Base-by-base conservation (phyloP, 495 filamentous ascomycete species). In the Trypethelium eluteriae region DNA sequence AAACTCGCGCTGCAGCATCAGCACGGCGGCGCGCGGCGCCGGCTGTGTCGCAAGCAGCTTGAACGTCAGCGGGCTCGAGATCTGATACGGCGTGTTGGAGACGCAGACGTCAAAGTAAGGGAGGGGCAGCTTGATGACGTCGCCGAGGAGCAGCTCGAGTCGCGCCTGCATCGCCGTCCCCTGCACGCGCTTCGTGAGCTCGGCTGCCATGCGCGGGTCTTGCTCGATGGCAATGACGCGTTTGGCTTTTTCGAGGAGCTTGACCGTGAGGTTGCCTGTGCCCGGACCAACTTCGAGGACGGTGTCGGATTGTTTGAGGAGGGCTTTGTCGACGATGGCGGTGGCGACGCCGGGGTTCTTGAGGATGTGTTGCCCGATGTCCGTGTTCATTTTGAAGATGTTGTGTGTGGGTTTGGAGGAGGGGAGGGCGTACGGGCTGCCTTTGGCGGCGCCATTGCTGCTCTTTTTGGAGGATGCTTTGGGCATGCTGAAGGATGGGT, bases 181-280 rank as follows among this genome's bases (percentile, higher is more conserved):
- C 75, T 96, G 91, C 38, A 97, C 91, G 67, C 92, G 88, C 74
- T 97, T 97, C 56, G 93, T 96, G 69, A 96, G 84, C 76, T 98
- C 94, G 38, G 93, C 93, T 4, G 93, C 93, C 94, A 97, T 98
- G 72, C 93, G 83, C 56, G 93, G 93, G 76, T 97, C 93, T 78
- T 96, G 84, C 80, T 98, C 93, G 39, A 96, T 91, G 3, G 92
- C 93, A 25, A 95, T 89, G 41, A 92, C 86, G 71, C 88, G 89
- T 77, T 91, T 92, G 14, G 90, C 90, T 71, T 89, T 87, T 66
- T 93, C 90, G 36, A 97, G 79, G 47, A 96, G 96, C 66, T 88
- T 87, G 61, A 94, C 88, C 0, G 93, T 96, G 71, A 97, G 78
- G 73, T 95, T 95, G 67, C 91, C 91, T 2, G 91, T 91, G 65